Conservation (phyloP, 805 yeast species). For the Danielia oregonensis region DNA sequence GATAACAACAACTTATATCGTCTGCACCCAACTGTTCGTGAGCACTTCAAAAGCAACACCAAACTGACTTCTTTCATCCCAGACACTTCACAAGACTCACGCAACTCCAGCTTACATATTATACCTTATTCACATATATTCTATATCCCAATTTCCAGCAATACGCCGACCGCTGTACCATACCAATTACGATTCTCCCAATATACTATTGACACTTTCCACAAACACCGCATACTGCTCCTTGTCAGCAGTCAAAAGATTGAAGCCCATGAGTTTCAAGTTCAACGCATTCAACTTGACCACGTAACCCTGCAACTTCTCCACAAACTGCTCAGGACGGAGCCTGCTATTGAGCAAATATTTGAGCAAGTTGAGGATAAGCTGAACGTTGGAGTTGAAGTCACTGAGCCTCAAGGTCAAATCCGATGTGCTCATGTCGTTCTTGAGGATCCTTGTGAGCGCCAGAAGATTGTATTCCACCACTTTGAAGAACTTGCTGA, state of each 20-base stretch:
- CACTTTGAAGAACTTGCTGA: slow-evolving; percentile 34
- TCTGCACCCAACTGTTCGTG: too few relatives aligned
- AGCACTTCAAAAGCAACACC: too few relatives aligned
- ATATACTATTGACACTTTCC: slow-evolving; percentile 3
- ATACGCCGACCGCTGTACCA: too few relatives aligned
- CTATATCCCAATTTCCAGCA: too few relatives aligned
- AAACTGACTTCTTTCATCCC: too few relatives aligned
- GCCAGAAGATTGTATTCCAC: slow-evolving; percentile 26
- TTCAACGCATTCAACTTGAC: slow-evolving; percentile 4
- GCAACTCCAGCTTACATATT: too few relatives aligned
- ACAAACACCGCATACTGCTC: slow-evolving; percentile 10
- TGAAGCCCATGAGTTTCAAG: slow-evolving; percentile 7
- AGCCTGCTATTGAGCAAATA: slow-evolving; percentile 17
- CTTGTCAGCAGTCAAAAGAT: slow-evolving; percentile 14
- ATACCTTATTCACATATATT: too few relatives aligned
- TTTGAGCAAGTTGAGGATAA: slow-evolving; percentile 30
- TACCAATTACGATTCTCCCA: background rate
- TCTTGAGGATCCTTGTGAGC: slow-evolving; percentile 15
- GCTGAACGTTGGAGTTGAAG: slow-evolving; percentile 30
- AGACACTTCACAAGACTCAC: too few relatives aligned
- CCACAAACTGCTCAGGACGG: slow-evolving; percentile 8
- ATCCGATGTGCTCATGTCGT: slow-evolving; percentile 11
- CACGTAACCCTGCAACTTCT: slow-evolving; percentile 6
- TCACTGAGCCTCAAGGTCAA: slow-evolving; percentile 25
- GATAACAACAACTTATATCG: too few relatives aligned